Evolutionary conservation across 352 stramenopile genomes (phyloP), one percentile per base, ranked within the genome.

Genomic region (Globisporangium camurandrum): DNA sequence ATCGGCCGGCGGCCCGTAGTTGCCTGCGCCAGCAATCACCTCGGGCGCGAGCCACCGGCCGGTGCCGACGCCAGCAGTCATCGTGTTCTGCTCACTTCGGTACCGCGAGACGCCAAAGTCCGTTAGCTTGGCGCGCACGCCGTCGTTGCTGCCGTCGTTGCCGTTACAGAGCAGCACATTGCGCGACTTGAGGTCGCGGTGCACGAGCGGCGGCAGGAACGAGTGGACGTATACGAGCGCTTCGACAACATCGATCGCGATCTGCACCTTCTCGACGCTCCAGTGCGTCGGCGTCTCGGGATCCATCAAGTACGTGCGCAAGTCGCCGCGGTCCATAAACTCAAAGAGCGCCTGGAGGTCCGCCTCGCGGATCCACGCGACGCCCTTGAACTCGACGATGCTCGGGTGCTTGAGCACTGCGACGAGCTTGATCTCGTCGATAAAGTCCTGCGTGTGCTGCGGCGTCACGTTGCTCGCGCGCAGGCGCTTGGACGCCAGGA

Each of bases 1-100:
- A 31, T 76, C 67, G 11, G 66, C 54, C 3, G 60, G 50, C 11
- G 56, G 48, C 24, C 57, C 61, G 17, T 60, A 62, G 34, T 69
- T 61, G 12, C 55, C 34, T 39, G 27, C 46, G 3, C 64, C 64
- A 20, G 59, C 62, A 14, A 76, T 56, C n/a, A 77, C 62, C 56
- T 77, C 67, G 2, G 67, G 64, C 0, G 64, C 64, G 41, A 74
- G 50, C 64, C 67, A 77, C 8, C 30, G 30, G 2, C 30, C 30
- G 1, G 30, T 34, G 1, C 30, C 30, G 12, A 34, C 30, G 30
- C 2, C 30, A 8, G 30, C 30, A 34, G 30, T 34, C 30, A 34
- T 34, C 30, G 30, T 34, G 5, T 11, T 34, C 28, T 34, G 28
- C 28, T 34, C 28, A 11, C 28, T 34, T 11, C 28, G 28, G n/a